These are phyloP conservation scores for Berberis thunbergii DNA, from an alignment of 164 flowering plant genomes.

Conservation along the genomic window DNA sequence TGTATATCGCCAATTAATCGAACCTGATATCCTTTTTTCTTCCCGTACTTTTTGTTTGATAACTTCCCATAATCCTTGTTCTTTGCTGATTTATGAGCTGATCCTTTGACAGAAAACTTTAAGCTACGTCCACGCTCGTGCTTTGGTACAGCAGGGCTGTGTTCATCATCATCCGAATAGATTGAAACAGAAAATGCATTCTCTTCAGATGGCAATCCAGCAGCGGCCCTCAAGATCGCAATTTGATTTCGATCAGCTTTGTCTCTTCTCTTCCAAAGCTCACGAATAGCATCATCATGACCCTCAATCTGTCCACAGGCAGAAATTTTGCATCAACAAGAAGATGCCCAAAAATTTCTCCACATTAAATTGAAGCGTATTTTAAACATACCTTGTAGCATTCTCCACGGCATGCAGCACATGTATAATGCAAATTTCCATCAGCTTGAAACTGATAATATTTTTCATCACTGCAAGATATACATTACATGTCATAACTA, in stretches of 20 bases:
- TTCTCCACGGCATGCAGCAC: constrained; percentile 97
- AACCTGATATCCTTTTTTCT: constrained; percentile 45
- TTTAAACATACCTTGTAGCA: constrained; percentile 61
- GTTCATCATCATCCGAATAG: constrained; percentile 90
- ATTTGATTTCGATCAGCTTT: constrained; percentile 63
- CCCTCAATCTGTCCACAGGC: constrained; percentile 49
- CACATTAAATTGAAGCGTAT: not conserved
- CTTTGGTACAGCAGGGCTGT: constrained; percentile 38
- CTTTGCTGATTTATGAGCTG: constrained; percentile 56
- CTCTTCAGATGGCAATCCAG: constrained; percentile 91
- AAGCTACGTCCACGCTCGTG: constrained; percentile 58
- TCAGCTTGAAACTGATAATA: constrained; percentile 88
- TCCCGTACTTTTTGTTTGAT: constrained; percentile 39
- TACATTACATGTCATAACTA: not conserved
- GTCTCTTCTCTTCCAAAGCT: constrained; percentile 93
- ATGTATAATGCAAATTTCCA: constrained; percentile 75
- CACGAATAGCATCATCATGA: constrained; percentile 88
- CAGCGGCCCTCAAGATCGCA: constrained; percentile 83
- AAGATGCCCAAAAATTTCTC: not conserved
- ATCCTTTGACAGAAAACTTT: constrained; percentile 71
- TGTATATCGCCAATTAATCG: constrained; percentile 24
- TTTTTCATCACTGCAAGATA: constrained; percentile 75
- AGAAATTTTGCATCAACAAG: not conserved
- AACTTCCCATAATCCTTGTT: constrained; percentile 63
- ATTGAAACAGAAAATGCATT: constrained; percentile 80